Evolutionary conservation across 2,329 filamentous ascomycete species (phyloP).

Genomic region (Neonectria magnoliae): DNA sequence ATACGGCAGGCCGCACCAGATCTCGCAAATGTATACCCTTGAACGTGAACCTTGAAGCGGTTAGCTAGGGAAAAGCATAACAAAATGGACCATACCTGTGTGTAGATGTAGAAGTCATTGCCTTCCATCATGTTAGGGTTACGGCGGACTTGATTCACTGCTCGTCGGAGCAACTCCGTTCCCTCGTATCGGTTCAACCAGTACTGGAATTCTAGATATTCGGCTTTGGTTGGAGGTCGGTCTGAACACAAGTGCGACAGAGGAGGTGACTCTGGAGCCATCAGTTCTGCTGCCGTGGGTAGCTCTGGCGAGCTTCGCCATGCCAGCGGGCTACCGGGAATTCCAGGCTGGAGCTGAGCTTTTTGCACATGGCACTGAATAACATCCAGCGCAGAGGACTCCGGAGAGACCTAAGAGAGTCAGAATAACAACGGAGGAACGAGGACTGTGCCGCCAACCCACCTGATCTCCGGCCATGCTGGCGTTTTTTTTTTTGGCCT

Average conservation of each 20-base stretch:
- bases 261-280: conserved; percentile 24
- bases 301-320: conserved; percentile 39
- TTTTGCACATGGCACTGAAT: conserved; percentile 18
- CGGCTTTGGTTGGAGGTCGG: conserved; percentile 33
- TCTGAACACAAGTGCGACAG: conserved; percentile 25
- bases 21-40: conserved; percentile 70
- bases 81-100: conserved; percentile 62
- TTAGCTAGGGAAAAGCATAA: neutral
- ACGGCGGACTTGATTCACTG: conserved; percentile 65
- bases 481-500: neutral
- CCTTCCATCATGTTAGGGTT: conserved; percentile 68
- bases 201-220: conserved; percentile 80
- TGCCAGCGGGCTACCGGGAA: neutral
- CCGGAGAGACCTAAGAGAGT: neutral
- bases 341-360: neutral
- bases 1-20: conserved; percentile 73
- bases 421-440: neutral
- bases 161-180: conserved; percentile 73
- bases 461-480: neutral
- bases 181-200: conserved; percentile 80
- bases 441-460: neutral
- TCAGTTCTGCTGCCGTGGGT: conserved; percentile 38
- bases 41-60: conserved; percentile 68
- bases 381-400: neutral
- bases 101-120: conserved; percentile 71